Conservation (phyloP, 1,284 basidiomycete genomes). For the Cryptococcus maquisensis region DNA sequence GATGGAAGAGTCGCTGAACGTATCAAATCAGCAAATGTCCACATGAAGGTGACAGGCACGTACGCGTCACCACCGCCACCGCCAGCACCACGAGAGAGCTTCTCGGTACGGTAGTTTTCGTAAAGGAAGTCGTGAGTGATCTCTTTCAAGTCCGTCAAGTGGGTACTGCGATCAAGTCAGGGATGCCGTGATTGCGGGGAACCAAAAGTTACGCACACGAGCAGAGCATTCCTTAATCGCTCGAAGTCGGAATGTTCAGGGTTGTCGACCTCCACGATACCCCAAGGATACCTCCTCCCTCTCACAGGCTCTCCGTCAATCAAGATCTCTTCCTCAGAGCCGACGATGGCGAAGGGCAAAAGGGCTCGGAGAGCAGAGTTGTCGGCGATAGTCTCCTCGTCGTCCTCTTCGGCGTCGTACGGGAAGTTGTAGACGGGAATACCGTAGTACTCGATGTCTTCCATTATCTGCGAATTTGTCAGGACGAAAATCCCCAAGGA, state of each 20-base stretch:
- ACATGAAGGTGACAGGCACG: constrained; percentile 29
- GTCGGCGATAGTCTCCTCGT: constrained; percentile 97
- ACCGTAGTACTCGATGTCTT: constrained; percentile 97
- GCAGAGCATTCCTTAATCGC: constrained; percentile 79
- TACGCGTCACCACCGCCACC: constrained; percentile 70
- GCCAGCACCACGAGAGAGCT: constrained; percentile 87
- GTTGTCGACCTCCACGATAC: constrained; percentile 97
- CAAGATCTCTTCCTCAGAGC: constrained; percentile 94
- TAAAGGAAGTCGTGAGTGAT: constrained; percentile 85
- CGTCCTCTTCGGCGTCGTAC: constrained; percentile 97
- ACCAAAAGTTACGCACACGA: constrained; percentile 63
- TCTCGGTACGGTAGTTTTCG: constrained; percentile 98
- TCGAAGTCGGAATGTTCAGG: constrained; percentile 97
- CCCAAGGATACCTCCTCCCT: constrained; percentile 94
- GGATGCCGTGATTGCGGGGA: not conserved
- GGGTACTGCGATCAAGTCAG: constrained; percentile 60
- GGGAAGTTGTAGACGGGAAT: constrained; percentile 99
- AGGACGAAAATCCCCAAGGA: not conserved
- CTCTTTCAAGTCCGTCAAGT: constrained; percentile 84
- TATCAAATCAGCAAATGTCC: not conserved
- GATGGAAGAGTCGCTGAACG: constrained; percentile 73
- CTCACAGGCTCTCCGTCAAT: constrained; percentile 86
- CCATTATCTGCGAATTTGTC: constrained; percentile 71
- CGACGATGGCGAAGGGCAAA: constrained; percentile 95
- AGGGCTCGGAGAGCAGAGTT: constrained; percentile 88